Conservation (phyloP, 1,284 basidiomycete species). For the Irpex sp. region DNA sequence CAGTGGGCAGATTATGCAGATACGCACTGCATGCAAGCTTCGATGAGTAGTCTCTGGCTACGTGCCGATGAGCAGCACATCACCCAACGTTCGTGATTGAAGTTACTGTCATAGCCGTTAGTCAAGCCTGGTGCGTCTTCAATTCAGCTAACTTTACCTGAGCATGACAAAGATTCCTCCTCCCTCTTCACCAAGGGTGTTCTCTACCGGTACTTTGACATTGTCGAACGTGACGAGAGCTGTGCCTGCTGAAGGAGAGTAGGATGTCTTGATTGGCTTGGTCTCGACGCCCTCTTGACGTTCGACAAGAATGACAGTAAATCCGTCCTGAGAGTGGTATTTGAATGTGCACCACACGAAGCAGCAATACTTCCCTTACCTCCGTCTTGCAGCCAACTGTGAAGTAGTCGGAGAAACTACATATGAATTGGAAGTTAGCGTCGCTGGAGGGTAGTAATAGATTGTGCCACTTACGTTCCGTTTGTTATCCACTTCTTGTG, state of each 20-base stretch:
- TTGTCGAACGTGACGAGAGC: slow-evolving; percentile 89
- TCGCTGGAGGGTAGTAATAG: too few species aligned
- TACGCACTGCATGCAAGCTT: slow-evolving; percentile 64
- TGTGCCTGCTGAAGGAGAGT: slow-evolving; percentile 76
- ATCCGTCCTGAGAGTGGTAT: slow-evolving; percentile 55
- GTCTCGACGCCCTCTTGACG: slow-evolving; percentile 79
- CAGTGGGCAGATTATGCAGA: too few species aligned
- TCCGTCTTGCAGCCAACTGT: slow-evolving; percentile 62
- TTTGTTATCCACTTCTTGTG: slow-evolving; percentile 86
- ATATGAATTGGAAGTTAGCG: neutral
- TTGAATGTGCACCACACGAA: slow-evolving; percentile 6
- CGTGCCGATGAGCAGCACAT: slow-evolving; percentile 62
- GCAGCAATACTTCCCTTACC: slow-evolving; percentile 32
- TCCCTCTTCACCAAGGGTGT: slow-evolving; percentile 83
- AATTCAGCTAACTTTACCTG: slow-evolving; percentile 28
- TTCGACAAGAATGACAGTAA: slow-evolving; percentile 82
- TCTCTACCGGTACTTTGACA: slow-evolving; percentile 81
- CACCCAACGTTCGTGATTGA: slow-evolving; percentile 69
- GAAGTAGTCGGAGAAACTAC: slow-evolving; percentile 37
- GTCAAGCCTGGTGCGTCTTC: neutral
- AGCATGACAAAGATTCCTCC: slow-evolving; percentile 81
- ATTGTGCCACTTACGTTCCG: slow-evolving; percentile 46
- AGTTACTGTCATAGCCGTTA: slow-evolving; percentile 40
- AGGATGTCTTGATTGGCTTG: slow-evolving; percentile 81
- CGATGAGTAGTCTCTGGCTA: slow-evolving; percentile 49